Percentiles rank a stretch among this genome's conserved stretches.
phyloP scores from a whole-genome alignment of 495 filamentous ascomycete genomes.

The Cairneyella variabilis region DNA sequence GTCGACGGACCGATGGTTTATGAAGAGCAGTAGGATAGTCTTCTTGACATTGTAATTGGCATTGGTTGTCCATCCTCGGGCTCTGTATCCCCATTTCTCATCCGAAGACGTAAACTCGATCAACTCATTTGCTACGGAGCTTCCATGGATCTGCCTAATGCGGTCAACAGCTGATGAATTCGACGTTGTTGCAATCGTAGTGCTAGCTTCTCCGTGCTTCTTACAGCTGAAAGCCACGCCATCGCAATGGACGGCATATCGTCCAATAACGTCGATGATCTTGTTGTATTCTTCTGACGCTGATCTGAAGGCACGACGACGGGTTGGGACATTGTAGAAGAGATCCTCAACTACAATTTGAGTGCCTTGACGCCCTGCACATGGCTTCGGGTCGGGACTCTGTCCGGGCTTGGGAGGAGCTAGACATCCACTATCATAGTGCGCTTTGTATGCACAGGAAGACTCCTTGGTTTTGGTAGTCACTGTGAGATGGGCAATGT shows the following conservation, averaged over 20 bases:
- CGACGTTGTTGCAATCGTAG: conserved; percentile 71
- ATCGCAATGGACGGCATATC: conserved; percentile 91
- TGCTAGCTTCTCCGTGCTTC: conserved; percentile 85
- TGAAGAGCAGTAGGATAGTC: conserved; percentile 86
- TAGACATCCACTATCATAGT: conserved; percentile 82
- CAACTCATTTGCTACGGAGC: conserved; percentile 82
- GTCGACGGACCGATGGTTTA: conserved; percentile 97
- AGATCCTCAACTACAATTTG: conserved; percentile 97
- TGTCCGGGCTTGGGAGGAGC: conserved; percentile 89
- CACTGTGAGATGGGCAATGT: conserved; percentile 93
- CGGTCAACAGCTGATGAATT: conserved; percentile 71
- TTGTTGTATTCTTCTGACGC: conserved; percentile 95
- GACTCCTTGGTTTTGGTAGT: conserved; percentile 92
- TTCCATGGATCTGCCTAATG: conserved; percentile 87
- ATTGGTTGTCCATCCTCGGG: conserved; percentile 80
- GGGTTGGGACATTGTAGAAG: conserved; percentile 92
- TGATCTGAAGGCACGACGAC: conserved; percentile 86
- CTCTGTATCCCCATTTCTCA: conserved; percentile 76
- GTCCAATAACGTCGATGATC: conserved; percentile 90
- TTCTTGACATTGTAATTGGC: conserved; percentile 95
- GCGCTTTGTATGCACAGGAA: conserved; percentile 81
- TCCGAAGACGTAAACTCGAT: conserved; percentile 72
- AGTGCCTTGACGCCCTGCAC: conserved; percentile 87
- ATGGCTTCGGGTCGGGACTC: conserved; percentile 80
- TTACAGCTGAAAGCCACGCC: conserved; percentile 94